Conservation (phyloP, 164 flowering plant species). For the Nymphaea thermarum region DNA sequence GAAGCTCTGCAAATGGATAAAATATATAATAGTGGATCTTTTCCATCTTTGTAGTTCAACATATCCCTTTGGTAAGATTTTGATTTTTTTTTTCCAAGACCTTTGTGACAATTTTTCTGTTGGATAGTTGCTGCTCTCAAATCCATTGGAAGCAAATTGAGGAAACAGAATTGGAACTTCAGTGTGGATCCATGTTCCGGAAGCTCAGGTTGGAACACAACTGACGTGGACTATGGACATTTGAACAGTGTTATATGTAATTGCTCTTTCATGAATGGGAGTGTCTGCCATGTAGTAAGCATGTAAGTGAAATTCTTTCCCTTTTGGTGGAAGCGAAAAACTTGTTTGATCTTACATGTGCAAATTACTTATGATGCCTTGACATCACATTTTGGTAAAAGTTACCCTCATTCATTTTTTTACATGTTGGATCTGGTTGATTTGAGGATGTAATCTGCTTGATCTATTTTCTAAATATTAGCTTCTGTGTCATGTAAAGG, state of each 20-base stretch:
- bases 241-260: constrained; percentile 46
- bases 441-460: not conserved
- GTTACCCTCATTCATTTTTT: too few relatives aligned
- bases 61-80: too few relatives aligned
- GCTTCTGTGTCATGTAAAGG: not conserved
- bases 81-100: too few relatives aligned
- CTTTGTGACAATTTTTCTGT: not conserved
- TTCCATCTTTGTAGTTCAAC: too few relatives aligned
- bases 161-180: constrained; percentile 56
- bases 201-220: constrained; percentile 24
- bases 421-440: too few relatives aligned
- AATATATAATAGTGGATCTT: too few relatives aligned
- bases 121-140: constrained; percentile 44
- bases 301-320: constrained; percentile 22
- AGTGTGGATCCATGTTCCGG: constrained; percentile 10
- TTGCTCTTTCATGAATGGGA: constrained; percentile 34
- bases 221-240: constrained; percentile 16
- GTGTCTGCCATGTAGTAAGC: constrained; percentile 43
- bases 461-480: not conserved
- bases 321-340: too few relatives aligned
- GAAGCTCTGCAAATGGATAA: too few relatives aligned
- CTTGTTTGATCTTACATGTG: too few relatives aligned
- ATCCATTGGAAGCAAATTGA: constrained; percentile 34
- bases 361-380: too few relatives aligned
- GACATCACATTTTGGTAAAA: too few relatives aligned